Conservation (phyloP, 441 rosid species). For the Gossypium aridum region DNA sequence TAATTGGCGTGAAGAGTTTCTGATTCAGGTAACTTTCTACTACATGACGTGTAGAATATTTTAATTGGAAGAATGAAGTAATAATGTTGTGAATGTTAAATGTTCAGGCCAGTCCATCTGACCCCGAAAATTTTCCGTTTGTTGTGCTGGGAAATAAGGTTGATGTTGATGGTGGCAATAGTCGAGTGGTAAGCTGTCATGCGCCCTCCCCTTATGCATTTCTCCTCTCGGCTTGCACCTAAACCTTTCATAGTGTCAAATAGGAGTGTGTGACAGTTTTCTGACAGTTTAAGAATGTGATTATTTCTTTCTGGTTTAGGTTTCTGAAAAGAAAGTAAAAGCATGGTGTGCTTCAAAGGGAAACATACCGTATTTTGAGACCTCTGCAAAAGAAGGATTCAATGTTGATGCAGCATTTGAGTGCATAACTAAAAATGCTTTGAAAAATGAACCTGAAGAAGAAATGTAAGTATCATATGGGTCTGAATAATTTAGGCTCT, state of each 20-base stretch:
- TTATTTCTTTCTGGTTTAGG: constrained; percentile 27
- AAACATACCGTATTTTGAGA: constrained; percentile 70
- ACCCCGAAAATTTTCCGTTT: constrained; percentile 83
- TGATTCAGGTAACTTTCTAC: constrained; percentile 50
- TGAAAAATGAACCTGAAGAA: constrained; percentile 79
- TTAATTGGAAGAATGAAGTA: neutral
- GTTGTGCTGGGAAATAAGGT: constrained; percentile 80
- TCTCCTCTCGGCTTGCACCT: neutral
- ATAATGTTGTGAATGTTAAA: neutral
- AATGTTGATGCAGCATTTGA: constrained; percentile 72
- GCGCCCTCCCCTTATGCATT: neutral
- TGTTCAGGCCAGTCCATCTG: constrained; percentile 77
- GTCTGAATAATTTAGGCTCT: no score
- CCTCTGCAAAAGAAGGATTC: constrained; percentile 77
- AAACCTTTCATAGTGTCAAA: neutral
- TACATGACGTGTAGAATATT: neutral
- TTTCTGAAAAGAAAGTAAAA: constrained; percentile 71
- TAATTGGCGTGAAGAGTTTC: constrained; percentile 83
- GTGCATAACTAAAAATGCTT: constrained; percentile 67
- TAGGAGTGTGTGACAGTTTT: neutral
- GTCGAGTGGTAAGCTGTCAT: constrained; percentile 55
- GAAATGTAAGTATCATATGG: constrained; percentile 57
- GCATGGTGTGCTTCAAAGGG: constrained; percentile 84
- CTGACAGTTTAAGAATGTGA: neutral
- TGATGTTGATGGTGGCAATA: constrained; percentile 64